phyloP scores from a whole-genome alignment of 495 filamentous ascomycete genomes.

The Aspergillus taichungensis region DNA sequence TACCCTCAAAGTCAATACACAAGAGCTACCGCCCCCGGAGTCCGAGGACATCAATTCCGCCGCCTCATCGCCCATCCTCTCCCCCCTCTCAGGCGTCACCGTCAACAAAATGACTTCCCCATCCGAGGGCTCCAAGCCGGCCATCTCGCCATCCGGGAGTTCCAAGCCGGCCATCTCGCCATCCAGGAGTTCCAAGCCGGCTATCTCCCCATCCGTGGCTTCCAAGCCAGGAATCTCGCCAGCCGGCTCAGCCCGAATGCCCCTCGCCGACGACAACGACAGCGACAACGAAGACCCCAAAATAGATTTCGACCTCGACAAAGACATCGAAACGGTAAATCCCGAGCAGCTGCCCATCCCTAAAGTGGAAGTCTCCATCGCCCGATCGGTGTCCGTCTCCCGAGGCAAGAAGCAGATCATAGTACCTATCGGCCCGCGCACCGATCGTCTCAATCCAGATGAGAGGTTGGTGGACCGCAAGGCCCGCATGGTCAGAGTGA shows the following conservation, averaged over 20 bases:
- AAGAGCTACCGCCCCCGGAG: constrained; percentile 2
- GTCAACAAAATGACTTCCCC: constrained; percentile 15
- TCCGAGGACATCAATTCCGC: constrained; percentile 6
- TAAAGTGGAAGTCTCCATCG: constrained; percentile 30
- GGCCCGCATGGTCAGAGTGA: constrained; percentile 20
- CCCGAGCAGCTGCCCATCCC: constrained; percentile 9
- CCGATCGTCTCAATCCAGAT: constrained; percentile 16
- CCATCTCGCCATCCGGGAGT: constrained; percentile 4
- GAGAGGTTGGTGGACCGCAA: constrained; percentile 20
- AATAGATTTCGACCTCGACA: background rate
- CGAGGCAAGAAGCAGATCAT: constrained; percentile 28
- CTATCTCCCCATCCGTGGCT: background rate
- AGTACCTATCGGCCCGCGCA: constrained; percentile 24
- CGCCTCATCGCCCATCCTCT: constrained; percentile 9
- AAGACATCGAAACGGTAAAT: background rate
- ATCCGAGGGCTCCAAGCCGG: background rate
- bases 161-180: constrained; percentile 3
- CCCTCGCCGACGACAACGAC: constrained; percentile 6
- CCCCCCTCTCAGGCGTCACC: constrained; percentile 3
- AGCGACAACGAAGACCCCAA: constrained; percentile 1
- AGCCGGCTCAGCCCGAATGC: constrained; percentile 7
- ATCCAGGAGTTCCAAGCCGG: constrained; percentile 2
- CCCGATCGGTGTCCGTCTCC: constrained; percentile 33
- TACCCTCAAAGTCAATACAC: constrained; percentile 8
- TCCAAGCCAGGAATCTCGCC: background rate